Evolutionary conservation across 208 protist species (phyloP), one percentile per base, ranked within the genome.

Genomic region (Leishmania lainsoni): DNA sequence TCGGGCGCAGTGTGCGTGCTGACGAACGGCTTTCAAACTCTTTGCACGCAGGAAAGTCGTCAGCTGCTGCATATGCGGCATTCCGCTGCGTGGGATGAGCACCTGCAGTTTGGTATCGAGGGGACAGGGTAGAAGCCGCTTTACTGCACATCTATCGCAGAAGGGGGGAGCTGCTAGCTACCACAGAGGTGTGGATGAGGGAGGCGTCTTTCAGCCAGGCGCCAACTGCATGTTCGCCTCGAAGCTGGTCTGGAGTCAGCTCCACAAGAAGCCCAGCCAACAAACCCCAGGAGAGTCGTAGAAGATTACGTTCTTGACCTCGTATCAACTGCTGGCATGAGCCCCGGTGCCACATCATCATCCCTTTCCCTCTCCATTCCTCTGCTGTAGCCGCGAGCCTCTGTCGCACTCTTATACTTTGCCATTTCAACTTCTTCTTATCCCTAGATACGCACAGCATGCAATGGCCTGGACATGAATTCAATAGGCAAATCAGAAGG

Each of bases 1-100:
- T 32, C 66, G 9, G 88, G 90, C 3, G 84, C 86, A 9, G 85
- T 93, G 32, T 87, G 84, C 63, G 87, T 92, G n/a, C 61, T 95
- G 54, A 91, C 90, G 16, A 95, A 94, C 78, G 90, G 92, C 42
- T 94, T 92, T 81, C 92, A 96, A 79, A 84, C 90, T 61, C 84
- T 96, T 45, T 89, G 87, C 77, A 96, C 85, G 12, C 80, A 80
- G 22, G 76, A 75, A 3, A 83, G 88, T 45, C 81, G 85, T 5
- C 81, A 81, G 74, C 79, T 90, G 73, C 63, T 88, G 75, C 71
- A 86, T 76, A 87, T 84, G 59, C 68, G 61, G n/a, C 70, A 51
- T 29, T 75, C 87, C 63, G 91, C 89, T 8, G 75, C 75, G 78
- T 96, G 92, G 92, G 89, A 96, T 52, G 89, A 92, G 78, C 70